phyloP scores from a whole-genome alignment of 2,329 filamentous ascomycete genomes.

The Venturia pyrina region DNA sequence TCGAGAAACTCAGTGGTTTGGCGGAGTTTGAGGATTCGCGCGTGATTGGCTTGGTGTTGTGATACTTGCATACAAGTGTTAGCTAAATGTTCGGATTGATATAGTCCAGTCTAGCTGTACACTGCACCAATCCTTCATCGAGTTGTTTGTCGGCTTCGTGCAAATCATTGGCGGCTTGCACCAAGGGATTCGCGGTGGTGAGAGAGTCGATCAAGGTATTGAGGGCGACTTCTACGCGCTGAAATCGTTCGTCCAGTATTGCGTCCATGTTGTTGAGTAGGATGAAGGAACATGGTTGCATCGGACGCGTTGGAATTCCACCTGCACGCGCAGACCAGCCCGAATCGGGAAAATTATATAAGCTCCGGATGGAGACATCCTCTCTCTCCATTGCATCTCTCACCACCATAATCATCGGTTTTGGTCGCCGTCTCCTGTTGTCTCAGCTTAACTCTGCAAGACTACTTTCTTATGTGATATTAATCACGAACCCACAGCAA shows the following conservation, averaged over 20 bases:
- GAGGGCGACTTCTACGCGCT: constrained; percentile 41
- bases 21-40: constrained; percentile 59
- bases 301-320: neutral
- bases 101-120: constrained; percentile 31
- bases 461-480: no score
- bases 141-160: constrained; percentile 61
- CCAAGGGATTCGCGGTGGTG: constrained; percentile 69
- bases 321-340: neutral
- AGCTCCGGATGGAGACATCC: neutral
- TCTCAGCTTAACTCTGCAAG: no score
- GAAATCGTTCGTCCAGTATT: constrained; percentile 32
- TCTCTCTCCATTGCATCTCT: no score
- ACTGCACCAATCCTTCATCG: constrained; percentile 52
- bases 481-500: no score
- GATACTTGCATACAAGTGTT: constrained; percentile 42
- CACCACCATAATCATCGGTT: no score
- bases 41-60: constrained; percentile 64
- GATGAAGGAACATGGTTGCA: neutral
- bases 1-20: constrained; percentile 56
- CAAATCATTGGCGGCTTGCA: constrained; percentile 57
- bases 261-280: constrained; percentile 1
- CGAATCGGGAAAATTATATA: neutral
- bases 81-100: constrained; percentile 3
- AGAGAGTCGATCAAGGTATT: constrained; percentile 67
- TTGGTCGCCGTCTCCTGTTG: no score